phyloP scores from a whole-genome alignment of 2,329 filamentous ascomycete species.

The Colletotrichum chrysophilum region DNA sequence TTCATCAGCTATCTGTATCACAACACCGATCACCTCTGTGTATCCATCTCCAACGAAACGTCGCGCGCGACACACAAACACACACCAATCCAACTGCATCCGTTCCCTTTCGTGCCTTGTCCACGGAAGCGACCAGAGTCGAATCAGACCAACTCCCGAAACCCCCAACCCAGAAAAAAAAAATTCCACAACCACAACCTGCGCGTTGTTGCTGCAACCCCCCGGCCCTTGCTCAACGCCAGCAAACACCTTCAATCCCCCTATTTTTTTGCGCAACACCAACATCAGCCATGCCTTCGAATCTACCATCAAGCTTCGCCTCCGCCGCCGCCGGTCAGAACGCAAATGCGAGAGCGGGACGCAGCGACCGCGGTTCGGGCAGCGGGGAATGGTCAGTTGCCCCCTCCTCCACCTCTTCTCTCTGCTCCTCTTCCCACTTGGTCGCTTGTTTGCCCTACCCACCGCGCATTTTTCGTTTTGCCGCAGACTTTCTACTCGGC shows the following conservation, averaged over 20 bases:
- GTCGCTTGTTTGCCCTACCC: background rate
- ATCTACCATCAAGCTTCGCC: slow-evolving; percentile 83
- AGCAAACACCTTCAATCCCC: background rate
- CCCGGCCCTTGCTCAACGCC: background rate
- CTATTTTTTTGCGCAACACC: background rate
- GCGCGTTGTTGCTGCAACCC: slow-evolving; percentile 5
- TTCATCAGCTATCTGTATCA: slow-evolving; percentile 20
- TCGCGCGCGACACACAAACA: slow-evolving; percentile 14
- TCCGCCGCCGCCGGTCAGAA: slow-evolving; percentile 81
- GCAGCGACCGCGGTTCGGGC: slow-evolving; percentile 59
- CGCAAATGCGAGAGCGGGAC: slow-evolving; percentile 63
- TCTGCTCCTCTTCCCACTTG: background rate
- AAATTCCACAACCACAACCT: background rate
- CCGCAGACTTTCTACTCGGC: background rate
- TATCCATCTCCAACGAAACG: slow-evolving; percentile 3
- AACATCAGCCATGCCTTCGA: slow-evolving; percentile 65
- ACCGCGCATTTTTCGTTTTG: background rate
- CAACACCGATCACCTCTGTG: slow-evolving; percentile 4
- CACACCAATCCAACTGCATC: background rate
- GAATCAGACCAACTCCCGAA: slow-evolving; percentile 12
- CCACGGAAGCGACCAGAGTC: slow-evolving; percentile 8
- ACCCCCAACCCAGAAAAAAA: background rate
- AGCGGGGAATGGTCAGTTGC: slow-evolving; percentile 75
- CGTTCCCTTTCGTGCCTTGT: slow-evolving; percentile 15
- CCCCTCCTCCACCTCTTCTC: background rate